These are phyloP conservation scores for Rhizophora mangle DNA, from an alignment of 345 rosid species.

Conservation along the genomic window DNA sequence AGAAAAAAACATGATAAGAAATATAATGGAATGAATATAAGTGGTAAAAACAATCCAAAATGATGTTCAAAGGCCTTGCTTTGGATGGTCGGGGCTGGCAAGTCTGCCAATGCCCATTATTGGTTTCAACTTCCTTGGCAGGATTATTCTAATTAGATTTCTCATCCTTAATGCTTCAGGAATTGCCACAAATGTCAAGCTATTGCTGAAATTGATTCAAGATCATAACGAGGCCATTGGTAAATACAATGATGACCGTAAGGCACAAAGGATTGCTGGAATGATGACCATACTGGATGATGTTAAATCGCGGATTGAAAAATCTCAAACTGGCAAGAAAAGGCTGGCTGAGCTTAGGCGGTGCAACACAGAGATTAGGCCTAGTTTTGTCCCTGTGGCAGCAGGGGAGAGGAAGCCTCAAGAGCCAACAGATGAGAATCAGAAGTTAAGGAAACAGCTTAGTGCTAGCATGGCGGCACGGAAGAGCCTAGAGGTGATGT, in stretches of 20 bases:
- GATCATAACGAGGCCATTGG: constrained; percentile 62
- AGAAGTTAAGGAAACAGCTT: constrained; percentile 52
- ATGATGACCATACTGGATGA: constrained; percentile 77
- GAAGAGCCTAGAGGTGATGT: constrained; percentile 75
- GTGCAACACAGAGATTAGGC: constrained; percentile 68
- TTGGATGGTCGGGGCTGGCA: too few relatives aligned
- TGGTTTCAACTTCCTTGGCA: background rate
- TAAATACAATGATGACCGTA: constrained; percentile 46
- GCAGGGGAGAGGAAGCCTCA: constrained; percentile 23
- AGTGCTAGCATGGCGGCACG: constrained; percentile 49
- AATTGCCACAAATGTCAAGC: constrained; percentile 53
- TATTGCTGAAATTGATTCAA: constrained; percentile 62
- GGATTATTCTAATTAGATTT: too few relatives aligned
- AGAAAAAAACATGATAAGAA: too few relatives aligned
- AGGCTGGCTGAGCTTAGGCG: constrained; percentile 58
- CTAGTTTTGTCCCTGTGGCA: constrained; percentile 13
- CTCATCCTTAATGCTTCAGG: constrained; percentile 30
- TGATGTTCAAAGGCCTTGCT: too few relatives aligned
- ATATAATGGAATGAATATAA: too few relatives aligned
- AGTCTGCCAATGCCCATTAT: background rate
- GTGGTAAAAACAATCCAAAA: too few relatives aligned
- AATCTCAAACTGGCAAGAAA: constrained; percentile 42
- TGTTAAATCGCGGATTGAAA: constrained; percentile 55
- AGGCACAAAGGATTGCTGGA: constrained; percentile 52
- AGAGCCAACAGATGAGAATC: constrained; percentile 38